Evolutionary conservation across 2,329 filamentous ascomycete species (phyloP).

Genomic region (Colletotrichum sp.): DNA sequence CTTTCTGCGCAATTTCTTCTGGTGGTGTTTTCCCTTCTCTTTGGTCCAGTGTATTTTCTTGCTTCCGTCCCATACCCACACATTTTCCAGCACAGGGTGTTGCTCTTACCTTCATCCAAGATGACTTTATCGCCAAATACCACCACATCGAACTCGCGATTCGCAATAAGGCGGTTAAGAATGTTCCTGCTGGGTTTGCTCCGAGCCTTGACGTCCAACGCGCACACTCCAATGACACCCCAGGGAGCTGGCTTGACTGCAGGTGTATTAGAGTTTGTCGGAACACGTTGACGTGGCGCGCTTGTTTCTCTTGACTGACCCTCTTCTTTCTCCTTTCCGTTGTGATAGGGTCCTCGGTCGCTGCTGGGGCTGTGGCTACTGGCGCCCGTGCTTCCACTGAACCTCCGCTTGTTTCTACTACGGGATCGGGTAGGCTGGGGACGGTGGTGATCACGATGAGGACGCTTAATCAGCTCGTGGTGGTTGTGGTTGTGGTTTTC

Average conservation of each 20-base stretch:
- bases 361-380: slow-evolving; percentile 83
- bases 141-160: slow-evolving; percentile 93
- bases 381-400: slow-evolving; percentile 81
- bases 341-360: slow-evolving; percentile 61
- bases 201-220: slow-evolving; percentile 91
- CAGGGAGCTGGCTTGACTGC: slow-evolving; percentile 61
- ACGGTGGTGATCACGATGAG: slow-evolving; percentile 33
- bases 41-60: background rate
- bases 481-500: slow-evolving; percentile 34
- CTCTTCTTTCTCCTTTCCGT: slow-evolving; percentile 60
- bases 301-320: slow-evolving; percentile 34
- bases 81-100: background rate
- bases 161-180: slow-evolving; percentile 86
- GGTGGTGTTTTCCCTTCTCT: background rate
- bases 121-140: slow-evolving; percentile 99
- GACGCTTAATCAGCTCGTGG: slow-evolving; percentile 46
- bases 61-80: background rate
- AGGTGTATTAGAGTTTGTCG: slow-evolving; percentile 31
- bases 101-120: slow-evolving; percentile 76
- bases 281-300: slow-evolving; percentile 17
- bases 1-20: background rate
- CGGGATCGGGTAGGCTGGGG: slow-evolving; percentile 63
- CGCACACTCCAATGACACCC: slow-evolving; percentile 88
- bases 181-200: slow-evolving; percentile 98
- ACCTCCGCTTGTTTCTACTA: slow-evolving; percentile 74